phyloP scores from a whole-genome alignment of 2,329 filamentous ascomycete genomes.

The Xylaria multiplex region DNA sequence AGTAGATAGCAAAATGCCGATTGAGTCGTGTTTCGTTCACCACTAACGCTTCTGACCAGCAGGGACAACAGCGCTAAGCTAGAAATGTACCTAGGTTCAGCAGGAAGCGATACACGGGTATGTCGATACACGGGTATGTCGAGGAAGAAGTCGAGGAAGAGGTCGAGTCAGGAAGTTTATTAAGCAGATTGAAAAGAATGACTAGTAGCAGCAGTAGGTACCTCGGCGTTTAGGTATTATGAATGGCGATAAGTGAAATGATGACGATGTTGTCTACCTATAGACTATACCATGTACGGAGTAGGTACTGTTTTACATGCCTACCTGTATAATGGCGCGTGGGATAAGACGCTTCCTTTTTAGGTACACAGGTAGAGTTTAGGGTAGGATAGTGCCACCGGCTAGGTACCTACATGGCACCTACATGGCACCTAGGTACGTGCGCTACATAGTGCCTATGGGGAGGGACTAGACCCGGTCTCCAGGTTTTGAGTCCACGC shows the following conservation, averaged over 20 bases:
- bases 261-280: constrained; percentile 16
- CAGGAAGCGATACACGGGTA: too few species aligned
- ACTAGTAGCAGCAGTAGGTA: background rate
- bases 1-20: constrained; percentile 15
- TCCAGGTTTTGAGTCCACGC: constrained; percentile 27
- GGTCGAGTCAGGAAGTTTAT: constrained; percentile 3
- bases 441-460: background rate
- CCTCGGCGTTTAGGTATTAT: background rate
- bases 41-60: background rate
- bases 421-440: background rate
- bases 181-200: background rate
- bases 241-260: constrained; percentile 2
- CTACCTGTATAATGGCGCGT: too few species aligned
- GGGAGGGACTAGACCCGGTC: constrained; percentile 10
- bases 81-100: background rate
- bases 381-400: background rate
- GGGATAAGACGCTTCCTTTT: background rate
- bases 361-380: background rate
- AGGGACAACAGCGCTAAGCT: background rate
- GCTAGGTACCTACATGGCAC: too few species aligned
- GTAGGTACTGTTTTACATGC: background rate
- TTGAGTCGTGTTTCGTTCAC: constrained; percentile 25
- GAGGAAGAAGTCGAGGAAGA: background rate
- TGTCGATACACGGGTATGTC: background rate
- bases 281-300: too few species aligned